phyloP scores from a whole-genome alignment of 305 asterid genomes.

The Ajuga reptans region DNA sequence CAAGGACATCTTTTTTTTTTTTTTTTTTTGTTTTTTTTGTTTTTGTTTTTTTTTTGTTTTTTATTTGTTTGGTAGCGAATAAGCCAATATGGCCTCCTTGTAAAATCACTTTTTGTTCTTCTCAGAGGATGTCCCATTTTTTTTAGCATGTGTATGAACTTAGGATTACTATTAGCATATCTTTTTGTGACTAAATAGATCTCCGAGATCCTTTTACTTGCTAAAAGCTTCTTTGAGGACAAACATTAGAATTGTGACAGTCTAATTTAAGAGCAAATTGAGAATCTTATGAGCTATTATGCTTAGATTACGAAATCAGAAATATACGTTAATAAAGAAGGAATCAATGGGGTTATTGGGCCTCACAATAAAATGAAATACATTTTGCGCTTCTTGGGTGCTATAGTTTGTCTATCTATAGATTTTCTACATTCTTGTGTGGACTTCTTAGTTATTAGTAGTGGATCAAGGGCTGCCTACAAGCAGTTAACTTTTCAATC shows the following conservation, averaged over 20 bases:
- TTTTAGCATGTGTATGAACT: neutral
- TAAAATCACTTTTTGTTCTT: slow-evolving; percentile 8
- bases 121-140: neutral
- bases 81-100: neutral
- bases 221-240: neutral
- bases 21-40: neutral
- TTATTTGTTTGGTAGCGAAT: neutral
- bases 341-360: neutral
- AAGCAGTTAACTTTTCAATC: no score
- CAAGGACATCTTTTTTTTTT: neutral
- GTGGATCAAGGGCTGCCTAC: no score
- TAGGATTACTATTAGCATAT: neutral
- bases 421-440: neutral
- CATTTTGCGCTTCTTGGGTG: slow-evolving; percentile 6
- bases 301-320: neutral
- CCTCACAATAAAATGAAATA: neutral
- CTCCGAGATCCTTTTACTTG: neutral
- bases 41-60: neutral
- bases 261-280: neutral
- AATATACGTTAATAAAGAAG: neutral
- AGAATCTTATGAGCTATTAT: neutral
- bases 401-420: neutral
- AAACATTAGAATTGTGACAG: neutral
- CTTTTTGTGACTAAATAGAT: slow-evolving; percentile 12
- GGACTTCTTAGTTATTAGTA: neutral